Conservation (phyloP, 257 asterid genomes). For the Nicotiana tabacum region DNA sequence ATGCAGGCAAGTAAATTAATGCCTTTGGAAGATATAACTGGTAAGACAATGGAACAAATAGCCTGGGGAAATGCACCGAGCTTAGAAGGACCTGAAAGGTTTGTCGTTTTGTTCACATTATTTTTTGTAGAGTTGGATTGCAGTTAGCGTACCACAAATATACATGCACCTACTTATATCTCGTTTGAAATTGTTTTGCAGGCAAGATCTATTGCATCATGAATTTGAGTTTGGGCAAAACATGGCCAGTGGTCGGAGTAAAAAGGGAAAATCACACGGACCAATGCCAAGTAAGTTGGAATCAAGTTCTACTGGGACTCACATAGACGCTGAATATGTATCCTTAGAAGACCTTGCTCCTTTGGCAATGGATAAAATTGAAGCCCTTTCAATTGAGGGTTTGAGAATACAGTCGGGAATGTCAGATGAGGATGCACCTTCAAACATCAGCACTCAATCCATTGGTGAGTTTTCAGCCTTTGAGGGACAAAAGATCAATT, state of each 20-base stretch:
- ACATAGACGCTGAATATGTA: constrained; percentile 53
- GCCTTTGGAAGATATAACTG: constrained; percentile 93
- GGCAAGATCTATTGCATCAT: constrained; percentile 40
- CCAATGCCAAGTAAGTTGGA: constrained; percentile 25
- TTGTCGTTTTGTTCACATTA: constrained; percentile 11
- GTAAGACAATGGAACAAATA: constrained; percentile 75
- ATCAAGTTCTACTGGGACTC: constrained; percentile 28
- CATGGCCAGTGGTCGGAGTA: constrained; percentile 22
- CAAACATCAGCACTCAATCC: constrained; percentile 59
- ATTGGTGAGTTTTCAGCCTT: constrained; percentile 67
- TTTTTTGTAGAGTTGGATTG: not conserved
- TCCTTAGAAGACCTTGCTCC: constrained; percentile 92
- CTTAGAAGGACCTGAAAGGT: constrained; percentile 75
- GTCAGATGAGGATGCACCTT: constrained; percentile 66
- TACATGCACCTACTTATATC: constrained; percentile 3
- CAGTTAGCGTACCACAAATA: not conserved
- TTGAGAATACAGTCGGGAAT: constrained; percentile 90
- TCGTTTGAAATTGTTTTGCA: constrained; percentile 23
- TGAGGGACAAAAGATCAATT: constrained; percentile 51
- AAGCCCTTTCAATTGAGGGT: constrained; percentile 61
- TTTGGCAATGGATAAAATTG: constrained; percentile 87
- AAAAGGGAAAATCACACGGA: constrained; percentile 22
- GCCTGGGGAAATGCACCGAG: constrained; percentile 63
- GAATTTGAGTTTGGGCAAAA: constrained; percentile 32
- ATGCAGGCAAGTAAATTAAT: constrained; percentile 88